Evolutionary conservation across 305 asterid genomes (phyloP).

Genomic region (Fraxinus albicans): DNA sequence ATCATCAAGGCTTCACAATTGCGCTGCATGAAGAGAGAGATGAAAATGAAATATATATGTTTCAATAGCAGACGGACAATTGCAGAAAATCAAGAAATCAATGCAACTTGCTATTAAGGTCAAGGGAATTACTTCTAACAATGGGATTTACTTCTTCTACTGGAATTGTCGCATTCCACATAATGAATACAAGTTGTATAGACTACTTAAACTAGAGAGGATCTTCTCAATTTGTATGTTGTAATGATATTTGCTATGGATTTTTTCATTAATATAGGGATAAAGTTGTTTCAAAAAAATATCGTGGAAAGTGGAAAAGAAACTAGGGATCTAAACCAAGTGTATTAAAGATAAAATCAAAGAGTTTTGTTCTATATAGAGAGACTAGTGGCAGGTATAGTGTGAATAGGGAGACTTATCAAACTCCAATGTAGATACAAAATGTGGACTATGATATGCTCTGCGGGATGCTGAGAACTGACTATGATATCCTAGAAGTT

Average conservation of each 20-base stretch:
- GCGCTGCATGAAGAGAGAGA: conserved; percentile 59
- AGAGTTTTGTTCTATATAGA: neutral
- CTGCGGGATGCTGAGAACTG: neutral
- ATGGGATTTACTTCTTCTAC: neutral
- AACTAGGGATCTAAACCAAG: neutral
- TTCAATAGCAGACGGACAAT: conserved; percentile 2
- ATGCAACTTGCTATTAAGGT: neutral
- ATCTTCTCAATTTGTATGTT: neutral
- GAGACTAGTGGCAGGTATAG: neutral
- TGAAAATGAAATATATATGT: conserved; percentile 15
- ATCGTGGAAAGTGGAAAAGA: conserved; percentile 9
- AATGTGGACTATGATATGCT: neutral
- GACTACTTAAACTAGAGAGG: neutral
- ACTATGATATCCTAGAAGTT: neutral
- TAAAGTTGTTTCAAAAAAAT: neutral
- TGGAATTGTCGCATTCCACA: neutral
- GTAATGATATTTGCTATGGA: neutral
- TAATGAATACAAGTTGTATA: neutral
- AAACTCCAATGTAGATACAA: neutral
- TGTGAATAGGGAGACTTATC: neutral
- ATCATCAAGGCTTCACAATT: conserved; percentile 98
- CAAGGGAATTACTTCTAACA: neutral
- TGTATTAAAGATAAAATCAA: neutral
- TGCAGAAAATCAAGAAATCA: neutral
- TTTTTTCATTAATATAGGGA: neutral